phyloP scores from a whole-genome alignment of 148 eudicot species.

The Cornus controversa region DNA sequence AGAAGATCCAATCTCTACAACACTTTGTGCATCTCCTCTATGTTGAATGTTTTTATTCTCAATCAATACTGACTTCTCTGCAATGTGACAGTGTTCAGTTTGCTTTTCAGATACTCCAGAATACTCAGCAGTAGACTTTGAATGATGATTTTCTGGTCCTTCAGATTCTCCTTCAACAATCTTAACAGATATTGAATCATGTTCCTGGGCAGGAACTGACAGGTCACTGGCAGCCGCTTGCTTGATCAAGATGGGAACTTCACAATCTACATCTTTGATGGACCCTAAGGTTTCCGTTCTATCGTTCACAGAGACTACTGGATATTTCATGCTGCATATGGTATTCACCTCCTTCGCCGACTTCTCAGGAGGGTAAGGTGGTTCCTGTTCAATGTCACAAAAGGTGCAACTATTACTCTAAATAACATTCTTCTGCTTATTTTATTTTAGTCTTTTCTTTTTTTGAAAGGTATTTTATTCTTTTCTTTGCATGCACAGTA shows the following conservation, averaged over 20 bases:
- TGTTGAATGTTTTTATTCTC: background rate
- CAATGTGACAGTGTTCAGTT: background rate
- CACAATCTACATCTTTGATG: constrained; percentile 15
- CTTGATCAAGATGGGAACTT: background rate
- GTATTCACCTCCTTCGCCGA: background rate
- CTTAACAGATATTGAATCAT: background rate
- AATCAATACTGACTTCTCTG: background rate
- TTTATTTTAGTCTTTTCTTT: background rate
- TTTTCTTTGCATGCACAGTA: too few relatives aligned
- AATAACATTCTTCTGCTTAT: background rate
- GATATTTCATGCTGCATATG: constrained; percentile 4
- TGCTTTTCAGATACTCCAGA: background rate
- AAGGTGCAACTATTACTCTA: background rate
- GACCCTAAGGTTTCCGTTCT: background rate
- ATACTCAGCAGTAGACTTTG: background rate
- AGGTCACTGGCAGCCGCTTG: background rate
- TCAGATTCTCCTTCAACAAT: background rate
- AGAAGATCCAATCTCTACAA: constrained; percentile 1
- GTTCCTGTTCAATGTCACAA: constrained; percentile 5
- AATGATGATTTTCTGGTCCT: constrained; percentile 4
- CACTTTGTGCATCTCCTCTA: constrained; percentile 4
- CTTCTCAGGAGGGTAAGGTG: background rate
- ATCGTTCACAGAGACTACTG: background rate
- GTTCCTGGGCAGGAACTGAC: constrained; percentile 5
- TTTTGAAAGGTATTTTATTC: too few relatives aligned